Evolutionary conservation across 2,329 filamentous ascomycete genomes (phyloP).

Genomic region (Scedosporium aurantiacum): DNA sequence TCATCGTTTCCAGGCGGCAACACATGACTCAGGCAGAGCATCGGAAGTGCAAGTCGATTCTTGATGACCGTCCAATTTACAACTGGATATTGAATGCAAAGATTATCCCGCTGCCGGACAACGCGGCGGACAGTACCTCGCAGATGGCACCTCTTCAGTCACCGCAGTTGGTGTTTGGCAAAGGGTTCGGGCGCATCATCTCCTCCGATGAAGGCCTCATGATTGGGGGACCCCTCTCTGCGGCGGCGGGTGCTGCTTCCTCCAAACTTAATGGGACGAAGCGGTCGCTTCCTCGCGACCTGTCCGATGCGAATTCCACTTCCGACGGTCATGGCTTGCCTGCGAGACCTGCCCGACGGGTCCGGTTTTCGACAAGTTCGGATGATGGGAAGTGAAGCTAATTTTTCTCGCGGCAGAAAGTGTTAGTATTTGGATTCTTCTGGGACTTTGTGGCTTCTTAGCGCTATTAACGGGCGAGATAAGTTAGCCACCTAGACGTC

Average conservation of each 20-base stretch:
- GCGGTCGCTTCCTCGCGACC: not conserved
- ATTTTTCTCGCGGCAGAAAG: not conserved
- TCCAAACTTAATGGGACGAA: not conserved
- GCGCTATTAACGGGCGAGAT: no score
- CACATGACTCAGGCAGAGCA: conserved; percentile 63
- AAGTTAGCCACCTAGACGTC: no score
- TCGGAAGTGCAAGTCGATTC: conserved; percentile 40
- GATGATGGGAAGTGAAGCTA: not conserved
- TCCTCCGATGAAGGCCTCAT: conserved; percentile 37
- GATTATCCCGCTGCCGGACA: conserved; percentile 26
- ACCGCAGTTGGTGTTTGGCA: conserved; percentile 40
- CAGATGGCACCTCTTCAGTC: conserved; percentile 37
- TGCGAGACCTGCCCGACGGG: conserved; percentile 19
- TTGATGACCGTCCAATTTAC: conserved; percentile 46
- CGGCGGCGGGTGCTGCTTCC: not conserved
- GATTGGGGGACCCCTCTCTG: conserved; percentile 12
- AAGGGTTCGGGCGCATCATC: conserved; percentile 31
- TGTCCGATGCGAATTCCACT: not conserved
- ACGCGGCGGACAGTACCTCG: conserved; percentile 21
- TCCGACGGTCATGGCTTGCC: conserved; percentile 8
- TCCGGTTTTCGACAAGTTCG: conserved; percentile 17
- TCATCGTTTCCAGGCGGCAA: conserved; percentile 62
- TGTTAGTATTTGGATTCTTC: not conserved
- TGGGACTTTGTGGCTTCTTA: not conserved
- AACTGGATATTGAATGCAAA: conserved; percentile 46